A percentile compares a stretch with the other conserved stretches of the same genome.
Conservation (phyloP, 345 rosid species). For the Hirschfeldia incana region DNA sequence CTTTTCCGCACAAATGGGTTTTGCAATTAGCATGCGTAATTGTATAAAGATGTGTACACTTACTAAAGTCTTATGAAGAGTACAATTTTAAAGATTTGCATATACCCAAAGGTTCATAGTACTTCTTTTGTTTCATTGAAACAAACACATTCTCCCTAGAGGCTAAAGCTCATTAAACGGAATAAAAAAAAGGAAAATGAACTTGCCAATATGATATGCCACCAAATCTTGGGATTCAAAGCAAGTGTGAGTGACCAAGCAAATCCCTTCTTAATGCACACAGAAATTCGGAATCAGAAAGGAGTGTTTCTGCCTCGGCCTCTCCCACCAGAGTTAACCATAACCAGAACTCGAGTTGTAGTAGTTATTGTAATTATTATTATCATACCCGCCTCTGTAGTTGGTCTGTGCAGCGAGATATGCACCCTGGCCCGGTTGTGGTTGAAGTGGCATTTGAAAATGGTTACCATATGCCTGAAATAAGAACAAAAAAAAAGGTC, state of each 20-base stretch:
- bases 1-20: conserved; percentile 40
- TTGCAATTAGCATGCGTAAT: not conserved
- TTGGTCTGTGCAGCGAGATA: conserved; percentile 42
- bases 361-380: conserved; percentile 37
- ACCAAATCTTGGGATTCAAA: not conserved
- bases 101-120: conserved; percentile 28
- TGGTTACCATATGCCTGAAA: conserved; percentile 38
- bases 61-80: no score
- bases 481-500: not conserved
- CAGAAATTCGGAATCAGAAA: conserved; percentile 17
- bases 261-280: not conserved
- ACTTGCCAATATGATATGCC: conserved; percentile 27
- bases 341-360: conserved; percentile 19
- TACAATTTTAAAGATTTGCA: not conserved
- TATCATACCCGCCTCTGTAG: conserved; percentile 23
- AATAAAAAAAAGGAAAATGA: conserved; percentile 16
- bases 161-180: conserved; percentile 21
- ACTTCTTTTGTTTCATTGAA: conserved; percentile 22
- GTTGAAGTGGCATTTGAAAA: conserved; percentile 29
- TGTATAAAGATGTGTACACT: not conserved
- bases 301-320: conserved; percentile 37
- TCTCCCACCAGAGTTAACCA: conserved; percentile 31
- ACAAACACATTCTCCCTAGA: conserved; percentile 17
- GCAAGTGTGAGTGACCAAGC: not conserved
- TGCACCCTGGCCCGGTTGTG: conserved; percentile 40